phyloP scores from a whole-genome alignment of 352 stramenopile genomes.

The Globisporangium carolinianum region DNA sequence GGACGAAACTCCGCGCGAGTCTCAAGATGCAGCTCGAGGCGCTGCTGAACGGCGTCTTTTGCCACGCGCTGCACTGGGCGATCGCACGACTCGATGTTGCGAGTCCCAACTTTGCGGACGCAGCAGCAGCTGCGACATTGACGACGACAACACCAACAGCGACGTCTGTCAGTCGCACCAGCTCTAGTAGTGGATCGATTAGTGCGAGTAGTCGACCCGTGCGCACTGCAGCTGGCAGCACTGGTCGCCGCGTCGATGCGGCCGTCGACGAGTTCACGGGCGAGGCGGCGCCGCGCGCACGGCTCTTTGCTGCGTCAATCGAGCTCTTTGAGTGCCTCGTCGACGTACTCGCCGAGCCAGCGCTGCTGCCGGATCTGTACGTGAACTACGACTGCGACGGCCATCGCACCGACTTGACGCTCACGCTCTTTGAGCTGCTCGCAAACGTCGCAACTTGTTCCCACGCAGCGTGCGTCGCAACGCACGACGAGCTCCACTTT shows the following conservation, averaged over 20 bases:
- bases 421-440: conserved; percentile 95
- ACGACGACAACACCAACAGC: too few species aligned
- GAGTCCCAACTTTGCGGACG: conserved; percentile 47
- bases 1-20: conserved; percentile 55
- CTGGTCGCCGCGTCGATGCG: conserved; percentile 27
- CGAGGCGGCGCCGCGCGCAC: conserved; percentile 36
- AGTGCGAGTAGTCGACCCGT: conserved; percentile 1
- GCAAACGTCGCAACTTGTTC: conserved; percentile 68
- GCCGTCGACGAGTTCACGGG: conserved; percentile 61
- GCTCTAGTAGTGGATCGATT: not conserved
- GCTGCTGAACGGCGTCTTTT: conserved; percentile 65
- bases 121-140: conserved; percentile 8
- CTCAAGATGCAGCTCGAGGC: conserved; percentile 82
- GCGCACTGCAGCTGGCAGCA: not conserved
- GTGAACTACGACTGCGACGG: conserved; percentile 99
- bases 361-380: conserved; percentile 95
- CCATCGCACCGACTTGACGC: conserved; percentile 87
- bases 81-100: conserved; percentile 53
- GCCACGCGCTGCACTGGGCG: conserved; percentile 62
- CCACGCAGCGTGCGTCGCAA: conserved; percentile 57
- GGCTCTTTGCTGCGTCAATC: conserved; percentile 56
- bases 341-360: conserved; percentile 94
- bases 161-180: not conserved
- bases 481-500: conserved; percentile 64
- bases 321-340: conserved; percentile 90